Evolutionary conservation across 2,329 filamentous ascomycete genomes (phyloP).

Genomic region (Iodosphaeria phyllophila): DNA sequence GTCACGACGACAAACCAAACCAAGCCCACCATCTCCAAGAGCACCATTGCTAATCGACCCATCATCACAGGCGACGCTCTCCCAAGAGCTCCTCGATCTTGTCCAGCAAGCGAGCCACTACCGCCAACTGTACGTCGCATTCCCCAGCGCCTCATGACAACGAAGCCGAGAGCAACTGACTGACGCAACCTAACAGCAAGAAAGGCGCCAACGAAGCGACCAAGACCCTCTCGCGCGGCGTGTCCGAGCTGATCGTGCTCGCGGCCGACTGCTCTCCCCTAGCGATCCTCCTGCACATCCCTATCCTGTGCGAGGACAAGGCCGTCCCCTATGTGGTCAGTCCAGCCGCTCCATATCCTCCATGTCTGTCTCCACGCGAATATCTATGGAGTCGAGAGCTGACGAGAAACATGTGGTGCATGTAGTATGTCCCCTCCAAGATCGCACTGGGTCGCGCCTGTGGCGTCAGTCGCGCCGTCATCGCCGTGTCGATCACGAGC

Average conservation of each 20-base stretch:
- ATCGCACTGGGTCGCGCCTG: constrained; percentile 75
- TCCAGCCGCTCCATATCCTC: too few species aligned
- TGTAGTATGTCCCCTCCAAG: constrained; percentile 40
- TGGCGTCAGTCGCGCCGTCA: constrained; percentile 76
- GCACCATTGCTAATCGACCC: too few species aligned
- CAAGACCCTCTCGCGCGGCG: constrained; percentile 82
- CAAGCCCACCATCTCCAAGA: too few species aligned
- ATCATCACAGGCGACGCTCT: too few species aligned
- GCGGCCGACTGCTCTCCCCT: constrained; percentile 77
- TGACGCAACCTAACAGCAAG: not conserved
- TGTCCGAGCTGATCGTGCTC: constrained; percentile 74
- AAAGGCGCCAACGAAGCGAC: constrained; percentile 62
- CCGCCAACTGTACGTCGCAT: constrained; percentile 43
- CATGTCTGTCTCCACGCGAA: too few species aligned
- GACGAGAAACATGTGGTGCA: too few species aligned
- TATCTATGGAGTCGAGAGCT: too few species aligned
- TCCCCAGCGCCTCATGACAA: not conserved
- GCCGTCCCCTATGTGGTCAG: constrained; percentile 23
- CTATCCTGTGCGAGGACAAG: constrained; percentile 73
- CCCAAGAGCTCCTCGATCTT: constrained; percentile 68
- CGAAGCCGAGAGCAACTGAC: not conserved
- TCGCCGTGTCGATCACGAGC: constrained; percentile 76
- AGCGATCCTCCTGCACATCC: constrained; percentile 76
- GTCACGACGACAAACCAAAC: too few species aligned
- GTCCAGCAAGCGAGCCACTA: constrained; percentile 53